Conservation (phyloP, 2,329 filamentous ascomycete species). For the Aspergillus sp. region DNA sequence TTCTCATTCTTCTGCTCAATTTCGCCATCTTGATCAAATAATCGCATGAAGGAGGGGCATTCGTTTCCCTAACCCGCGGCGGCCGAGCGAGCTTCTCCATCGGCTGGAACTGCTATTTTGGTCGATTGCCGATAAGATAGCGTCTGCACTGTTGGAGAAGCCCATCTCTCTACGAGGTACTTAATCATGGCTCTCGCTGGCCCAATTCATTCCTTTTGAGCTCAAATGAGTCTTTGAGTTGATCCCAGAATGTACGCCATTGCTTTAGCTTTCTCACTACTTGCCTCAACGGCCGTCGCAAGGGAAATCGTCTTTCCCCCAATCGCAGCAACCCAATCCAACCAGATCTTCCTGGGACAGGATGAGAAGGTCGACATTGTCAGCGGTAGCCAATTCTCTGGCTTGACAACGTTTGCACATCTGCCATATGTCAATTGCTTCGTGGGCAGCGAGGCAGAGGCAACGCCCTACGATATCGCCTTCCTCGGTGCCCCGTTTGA, state of each 20-base stretch:
- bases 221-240: background rate
- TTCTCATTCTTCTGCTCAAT: constrained; percentile 7
- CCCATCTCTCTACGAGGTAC: background rate
- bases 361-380: constrained; percentile 47
- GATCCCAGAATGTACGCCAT: background rate
- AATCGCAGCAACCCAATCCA: constrained; percentile 26
- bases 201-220: background rate
- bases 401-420: constrained; percentile 39
- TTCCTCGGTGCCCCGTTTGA: constrained; percentile 58
- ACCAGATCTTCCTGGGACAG: constrained; percentile 21
- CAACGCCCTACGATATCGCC: constrained; percentile 42
- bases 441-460: constrained; percentile 23
- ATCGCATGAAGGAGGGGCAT: background rate
- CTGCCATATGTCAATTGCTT: constrained; percentile 40
- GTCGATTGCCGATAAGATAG: constrained; percentile 6
- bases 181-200: background rate
- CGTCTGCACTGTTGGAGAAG: background rate
- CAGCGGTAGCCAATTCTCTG: constrained; percentile 48
- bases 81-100: constrained; percentile 37
- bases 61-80: background rate
- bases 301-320: constrained; percentile 37
- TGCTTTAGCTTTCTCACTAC: background rate
- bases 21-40: constrained; percentile 11
- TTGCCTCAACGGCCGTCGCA: constrained; percentile 5
- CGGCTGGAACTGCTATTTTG: constrained; percentile 15